Evolutionary conservation across 306 rosid genomes (phyloP).

Genomic region (Vachellia pachyceras): DNA sequence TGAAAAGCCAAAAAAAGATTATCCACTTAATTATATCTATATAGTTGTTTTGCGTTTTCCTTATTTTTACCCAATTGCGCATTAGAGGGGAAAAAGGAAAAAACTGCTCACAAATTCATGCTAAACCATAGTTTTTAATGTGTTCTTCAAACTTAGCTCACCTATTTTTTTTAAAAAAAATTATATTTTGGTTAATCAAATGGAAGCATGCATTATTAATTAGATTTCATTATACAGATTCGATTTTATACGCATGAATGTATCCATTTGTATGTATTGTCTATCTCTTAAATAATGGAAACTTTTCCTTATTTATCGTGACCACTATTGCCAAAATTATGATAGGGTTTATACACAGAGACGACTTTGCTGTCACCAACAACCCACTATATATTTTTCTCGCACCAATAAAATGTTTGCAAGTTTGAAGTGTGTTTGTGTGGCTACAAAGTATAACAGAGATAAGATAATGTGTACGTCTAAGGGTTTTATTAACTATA

Average conservation of each 20-base stretch:
- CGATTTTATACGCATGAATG: too few relatives aligned
- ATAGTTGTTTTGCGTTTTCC: not conserved
- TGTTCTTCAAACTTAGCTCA: not conserved
- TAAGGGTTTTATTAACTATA: too few relatives aligned
- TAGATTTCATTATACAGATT: not conserved
- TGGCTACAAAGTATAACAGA: too few relatives aligned
- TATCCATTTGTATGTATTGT: not conserved
- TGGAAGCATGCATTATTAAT: not conserved
- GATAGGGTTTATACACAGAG: constrained; percentile 2
- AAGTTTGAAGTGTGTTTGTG: not conserved
- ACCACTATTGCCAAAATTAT: constrained; percentile 7
- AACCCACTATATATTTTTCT: not conserved
- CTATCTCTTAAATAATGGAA: not conserved
- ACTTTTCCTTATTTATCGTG: constrained; percentile 18
- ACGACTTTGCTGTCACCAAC: constrained; percentile 33
- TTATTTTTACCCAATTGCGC: not conserved
- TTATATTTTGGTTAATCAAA: not conserved
- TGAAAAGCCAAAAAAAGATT: not conserved
- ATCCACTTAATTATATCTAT: not conserved
- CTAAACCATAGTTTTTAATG: not conserved
- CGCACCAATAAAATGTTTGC: too few relatives aligned
- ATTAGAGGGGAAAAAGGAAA: too few relatives aligned
- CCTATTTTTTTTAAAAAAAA: not conserved
- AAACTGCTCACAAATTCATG: not conserved
- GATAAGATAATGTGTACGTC: not conserved